These are phyloP conservation scores for Pestalotiopsis sp. DNA, from an alignment of 2,329 filamentous ascomycete species.

Conservation along the genomic window DNA sequence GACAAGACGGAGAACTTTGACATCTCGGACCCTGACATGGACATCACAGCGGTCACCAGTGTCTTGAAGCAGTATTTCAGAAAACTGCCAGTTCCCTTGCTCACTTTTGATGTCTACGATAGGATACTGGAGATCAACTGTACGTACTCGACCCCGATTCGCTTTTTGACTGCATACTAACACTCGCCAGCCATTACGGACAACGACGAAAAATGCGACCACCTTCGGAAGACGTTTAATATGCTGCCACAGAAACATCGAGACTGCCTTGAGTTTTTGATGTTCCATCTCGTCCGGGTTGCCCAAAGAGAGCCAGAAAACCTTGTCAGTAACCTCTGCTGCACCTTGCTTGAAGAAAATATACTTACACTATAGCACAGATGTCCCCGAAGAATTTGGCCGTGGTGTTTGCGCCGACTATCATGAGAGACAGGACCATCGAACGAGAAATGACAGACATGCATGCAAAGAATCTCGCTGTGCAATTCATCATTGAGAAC, in stretches of 20 bases:
- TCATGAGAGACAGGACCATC: slow-evolving; percentile 88
- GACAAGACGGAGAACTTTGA: slow-evolving; percentile 85
- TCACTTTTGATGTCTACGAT: slow-evolving; percentile 94
- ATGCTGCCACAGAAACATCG: slow-evolving; percentile 81
- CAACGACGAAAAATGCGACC: slow-evolving; percentile 66
- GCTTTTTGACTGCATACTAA: slow-evolving; percentile 5
- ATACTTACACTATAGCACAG: slow-evolving; percentile 40
- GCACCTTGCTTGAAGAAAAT: not conserved
- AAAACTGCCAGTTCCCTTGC: slow-evolving; percentile 82
- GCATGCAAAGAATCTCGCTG: slow-evolving; percentile 86
- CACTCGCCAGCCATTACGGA: slow-evolving; percentile 60
- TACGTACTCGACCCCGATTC: slow-evolving; percentile 43
- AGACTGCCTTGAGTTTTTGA: slow-evolving; percentile 88
- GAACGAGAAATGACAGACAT: slow-evolving; percentile 97
- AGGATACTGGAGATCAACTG: slow-evolving; percentile 78
- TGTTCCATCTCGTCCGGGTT: slow-evolving; percentile 90
- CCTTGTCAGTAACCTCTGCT: slow-evolving; percentile 56
- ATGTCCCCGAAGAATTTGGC: slow-evolving; percentile 97
- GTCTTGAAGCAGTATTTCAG: slow-evolving; percentile 98
- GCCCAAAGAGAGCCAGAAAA: slow-evolving; percentile 83
- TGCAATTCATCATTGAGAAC: slow-evolving; percentile 93
- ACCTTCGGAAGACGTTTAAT: slow-evolving; percentile 73
- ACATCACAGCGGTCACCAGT: slow-evolving; percentile 95
- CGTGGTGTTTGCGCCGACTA: slow-evolving; percentile 96
- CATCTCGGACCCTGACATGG: slow-evolving; percentile 89